phyloP scores from a whole-genome alignment of 2,329 filamentous ascomycete species.

The Fusarium cyanostomum region DNA sequence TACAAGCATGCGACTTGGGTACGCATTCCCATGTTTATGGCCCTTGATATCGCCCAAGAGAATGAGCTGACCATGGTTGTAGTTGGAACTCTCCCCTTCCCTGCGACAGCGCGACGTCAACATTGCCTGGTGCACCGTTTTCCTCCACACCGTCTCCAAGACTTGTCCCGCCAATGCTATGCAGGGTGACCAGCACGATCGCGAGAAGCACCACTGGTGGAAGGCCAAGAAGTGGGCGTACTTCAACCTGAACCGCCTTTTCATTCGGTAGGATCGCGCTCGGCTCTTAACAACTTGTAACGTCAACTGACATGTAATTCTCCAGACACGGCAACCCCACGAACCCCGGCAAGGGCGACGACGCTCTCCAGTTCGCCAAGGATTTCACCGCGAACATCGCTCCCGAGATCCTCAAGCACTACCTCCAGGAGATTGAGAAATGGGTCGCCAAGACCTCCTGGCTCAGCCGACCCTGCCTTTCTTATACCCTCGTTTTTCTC shows the following conservation, averaged over 20 bases:
- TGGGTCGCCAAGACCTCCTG: slow-evolving; percentile 96
- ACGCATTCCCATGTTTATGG: slow-evolving; percentile 28
- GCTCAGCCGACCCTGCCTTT: slow-evolving; percentile 93
- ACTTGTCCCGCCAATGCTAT: slow-evolving; percentile 81
- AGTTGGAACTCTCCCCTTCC: slow-evolving; percentile 86
- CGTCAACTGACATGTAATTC: slow-evolving; percentile 6
- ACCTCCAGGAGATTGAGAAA: slow-evolving; percentile 93
- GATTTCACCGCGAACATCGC: slow-evolving; percentile 91
- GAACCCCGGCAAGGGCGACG: slow-evolving; percentile 76
- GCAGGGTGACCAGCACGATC: slow-evolving; percentile 83
- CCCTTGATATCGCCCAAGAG: neutral
- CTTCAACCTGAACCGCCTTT: slow-evolving; percentile 95
- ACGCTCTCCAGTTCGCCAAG: slow-evolving; percentile 85
- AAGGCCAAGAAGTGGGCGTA: slow-evolving; percentile 99
- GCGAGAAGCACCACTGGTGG: slow-evolving; percentile 98
- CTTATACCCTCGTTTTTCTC: slow-evolving; percentile 92
- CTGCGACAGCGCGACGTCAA: slow-evolving; percentile 84
- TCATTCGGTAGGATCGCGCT: slow-evolving; percentile 73
- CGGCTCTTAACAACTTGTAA: neutral
- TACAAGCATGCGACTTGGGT: slow-evolving; percentile 99
- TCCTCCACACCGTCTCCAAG: slow-evolving; percentile 90
- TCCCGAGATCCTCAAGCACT: slow-evolving; percentile 94
- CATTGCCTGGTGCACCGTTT: slow-evolving; percentile 95
- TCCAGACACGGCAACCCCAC: slow-evolving; percentile 87
- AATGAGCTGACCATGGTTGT: slow-evolving; percentile 44